Base-by-base conservation (phyloP, 1,284 basidiomycete species). In the Anthracocystis walkeri region DNA sequence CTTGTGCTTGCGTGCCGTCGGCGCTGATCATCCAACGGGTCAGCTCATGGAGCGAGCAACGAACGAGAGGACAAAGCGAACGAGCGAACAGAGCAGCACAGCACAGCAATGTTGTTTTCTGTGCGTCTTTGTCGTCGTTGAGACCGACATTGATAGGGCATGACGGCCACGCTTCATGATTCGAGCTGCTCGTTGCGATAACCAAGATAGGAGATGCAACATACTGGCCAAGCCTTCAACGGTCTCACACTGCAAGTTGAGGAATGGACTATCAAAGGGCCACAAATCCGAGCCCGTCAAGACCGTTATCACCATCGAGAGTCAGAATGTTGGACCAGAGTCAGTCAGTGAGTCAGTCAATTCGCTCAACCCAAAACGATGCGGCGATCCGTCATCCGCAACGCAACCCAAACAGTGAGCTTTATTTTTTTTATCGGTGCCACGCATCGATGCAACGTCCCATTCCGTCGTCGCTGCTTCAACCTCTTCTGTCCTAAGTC, bases 241-340 rank as follows among this genome's bases (percentile, higher is more conserved):
- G 4, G 27, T 29, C 16, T 29, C 25, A 29, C 12, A 16, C 14
- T 27, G 45, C 45, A 48, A 18, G 18, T 18, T 10, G 46, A 48
- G 46, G 46, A 48, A 50, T 33, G 31, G 33, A 14, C 42, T 44
- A 44, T 12, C 20, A 44, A 11, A 44, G 42, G 42, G 49, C 21
- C 33, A 33, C 31, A 38, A 38, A 38, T 4, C 51, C 50, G 27
- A 58, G 54, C 35, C 65, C 60, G 65, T 63, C 60, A 63, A 68
- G 65, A 3, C 65, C 65, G 60, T 41, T 63, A 63, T 45, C 31
- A 21, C 65, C 55, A 55, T 21, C 16, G 2, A 29, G 25, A 38
- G 35, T 14, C 4, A 38, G 11, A 33, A 33, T 33, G 33, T 33
- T 33, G 29, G 23, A 8, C 14, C 12, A 46, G 25, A 35, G 5